Conservation (phyloP, 768 basidiomycete genomes). For the Leccinum truebloodii region DNA sequence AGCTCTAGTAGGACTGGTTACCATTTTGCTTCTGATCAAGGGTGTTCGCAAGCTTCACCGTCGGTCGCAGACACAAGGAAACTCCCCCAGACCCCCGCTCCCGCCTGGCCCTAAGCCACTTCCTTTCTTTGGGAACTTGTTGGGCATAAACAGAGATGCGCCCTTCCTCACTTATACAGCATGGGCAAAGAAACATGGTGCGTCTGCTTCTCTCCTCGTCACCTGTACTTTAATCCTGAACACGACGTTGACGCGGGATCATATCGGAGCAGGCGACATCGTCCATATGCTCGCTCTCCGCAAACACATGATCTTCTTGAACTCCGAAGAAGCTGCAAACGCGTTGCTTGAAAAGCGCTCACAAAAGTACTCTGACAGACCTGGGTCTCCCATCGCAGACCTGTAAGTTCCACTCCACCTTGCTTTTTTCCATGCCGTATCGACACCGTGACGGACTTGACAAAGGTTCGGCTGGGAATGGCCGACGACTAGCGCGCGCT, state of each 20-base stretch:
- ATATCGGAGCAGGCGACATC: neutral
- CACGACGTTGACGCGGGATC: neutral
- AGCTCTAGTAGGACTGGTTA: too few species aligned
- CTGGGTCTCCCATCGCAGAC: neutral
- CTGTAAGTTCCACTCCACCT: slow-evolving; percentile 7
- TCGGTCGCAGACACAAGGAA: too few species aligned
- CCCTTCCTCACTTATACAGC: slow-evolving; percentile 18
- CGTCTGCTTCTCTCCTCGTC: neutral
- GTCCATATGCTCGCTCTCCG: slow-evolving; percentile 34
- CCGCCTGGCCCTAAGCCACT: slow-evolving; percentile 22
- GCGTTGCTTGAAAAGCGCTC: slow-evolving; percentile 55
- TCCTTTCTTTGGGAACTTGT: slow-evolving; percentile 18
- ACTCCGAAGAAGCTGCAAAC: slow-evolving; percentile 44
- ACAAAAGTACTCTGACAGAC: slow-evolving; percentile 45
- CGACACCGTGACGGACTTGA: neutral
- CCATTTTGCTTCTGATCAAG: too few species aligned
- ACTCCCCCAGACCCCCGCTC: neutral
- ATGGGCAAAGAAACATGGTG: slow-evolving; percentile 25
- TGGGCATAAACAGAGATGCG: slow-evolving; percentile 10
- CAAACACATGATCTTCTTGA: slow-evolving; percentile 51
- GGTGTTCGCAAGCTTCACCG: too few species aligned
- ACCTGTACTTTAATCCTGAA: neutral
- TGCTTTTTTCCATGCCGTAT: neutral
- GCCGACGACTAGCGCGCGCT: slow-evolving; percentile 13
- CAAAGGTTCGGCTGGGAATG: slow-evolving; percentile 25